Base-by-base conservation (phyloP, 2,329 filamentous ascomycete genomes). In the Rhynchosporium agropyri region DNA sequence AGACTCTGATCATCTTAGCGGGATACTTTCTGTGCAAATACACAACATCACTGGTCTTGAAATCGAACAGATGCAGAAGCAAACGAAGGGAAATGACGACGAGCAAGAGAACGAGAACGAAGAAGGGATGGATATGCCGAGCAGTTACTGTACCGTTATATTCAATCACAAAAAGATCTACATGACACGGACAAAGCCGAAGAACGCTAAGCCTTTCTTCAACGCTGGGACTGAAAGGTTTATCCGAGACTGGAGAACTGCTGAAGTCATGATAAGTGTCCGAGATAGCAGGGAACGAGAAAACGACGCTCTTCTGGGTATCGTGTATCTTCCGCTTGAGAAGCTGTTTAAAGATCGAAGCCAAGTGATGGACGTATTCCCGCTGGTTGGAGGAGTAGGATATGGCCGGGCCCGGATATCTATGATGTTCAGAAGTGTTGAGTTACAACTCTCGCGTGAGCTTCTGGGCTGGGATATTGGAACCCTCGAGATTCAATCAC, bases 141-240 rank as follows among this genome's bases (percentile, higher is more conserved):
- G 87, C 54, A 81, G 86, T 31, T 92, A 91, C 72, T 90, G 88
- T 73, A 90, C 82, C 38, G 83, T 92, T 68, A 89, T 91, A 49
- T 76, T 92, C 68, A 91, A 92, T 71, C 88, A 92, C 71, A 82
- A 83, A 67, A 91, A 84, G 72, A 78, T 82, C 12, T 92, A 88
- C 77, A 86, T 83, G 69, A 90, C 89, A 1, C 79, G 89, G 15
- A 90, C 89, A 0, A 92, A 92, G 75, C 89, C 89, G 0, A 90
- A 91, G 76, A 91, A 91, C 65, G 82, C 86, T 0, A 91, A 90
- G 69, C 89, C 89, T 0, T 92, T 91, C 74, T 92, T 89, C 79
- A 92, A 92, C 67, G 89, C 89, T 2, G 87, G 87, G 5, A 90
- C 85, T 1, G 89, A 92, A 73, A 83, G 87, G 4, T 90, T 91